Base-by-base conservation (phyloP, 805 yeast species). In the Kregervanrija delftensis region DNA sequence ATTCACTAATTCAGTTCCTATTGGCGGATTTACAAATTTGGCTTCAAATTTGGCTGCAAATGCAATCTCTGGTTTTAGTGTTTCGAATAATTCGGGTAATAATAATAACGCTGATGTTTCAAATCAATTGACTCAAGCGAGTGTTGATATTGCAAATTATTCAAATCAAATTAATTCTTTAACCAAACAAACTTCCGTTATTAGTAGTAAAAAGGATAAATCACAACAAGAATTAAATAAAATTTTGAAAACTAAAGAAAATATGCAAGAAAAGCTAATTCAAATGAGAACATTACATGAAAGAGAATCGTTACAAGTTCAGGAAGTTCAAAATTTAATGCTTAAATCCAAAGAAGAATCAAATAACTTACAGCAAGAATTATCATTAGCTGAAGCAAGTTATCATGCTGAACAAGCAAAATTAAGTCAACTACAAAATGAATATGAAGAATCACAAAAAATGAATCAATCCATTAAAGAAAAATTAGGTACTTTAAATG, bases 81-180 rank as follows among this genome's bases (percentile, higher is more conserved):
- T 35, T 31, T 44, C 41, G 2, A 15, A 39, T 1, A 36, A 6
- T 28, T 32, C 38, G 4, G 33, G 37, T 8, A 35, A 28, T 9
- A 17, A 41, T 14, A 22, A 15, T 22, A 35, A 33, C 15, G 32
- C 37, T n/a, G 48, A 47, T 5, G 15, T 46, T 1, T 74, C 86
- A 1, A 79, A 81, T 30, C 79, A 82, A 56, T 67, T 88, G 41
- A 79, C 95, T 1, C 76, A 77, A 48, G 91, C 96, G 4, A 79
- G 93, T 6, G 76, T 89, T 6, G 96, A 87, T 54, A 75, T 88
- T 61, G 96, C 95, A 12, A 87, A 90, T 54, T 71, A 86, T 36
- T 84, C 95, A 0, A 86, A 83, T 54, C 96, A 90, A 66, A 82
- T 87, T 51, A 79, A 79, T 50, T 84, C 96, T 0, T 68, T 91